Conservation (phyloP, 768 basidiomycete species). For the Boletus vinaceobasis region DNA sequence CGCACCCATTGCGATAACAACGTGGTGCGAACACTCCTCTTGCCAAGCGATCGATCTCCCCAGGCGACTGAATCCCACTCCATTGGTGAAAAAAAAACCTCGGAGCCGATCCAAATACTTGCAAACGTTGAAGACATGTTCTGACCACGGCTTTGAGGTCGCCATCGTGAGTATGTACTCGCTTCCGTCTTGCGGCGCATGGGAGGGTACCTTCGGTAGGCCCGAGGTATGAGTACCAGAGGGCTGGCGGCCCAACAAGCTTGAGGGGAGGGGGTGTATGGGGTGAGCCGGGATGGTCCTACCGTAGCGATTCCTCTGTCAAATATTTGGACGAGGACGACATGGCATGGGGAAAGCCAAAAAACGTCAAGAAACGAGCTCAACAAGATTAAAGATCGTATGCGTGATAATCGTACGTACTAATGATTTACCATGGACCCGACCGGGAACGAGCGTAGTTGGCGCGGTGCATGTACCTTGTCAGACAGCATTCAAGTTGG, state of each 20-base stretch:
- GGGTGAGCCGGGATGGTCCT: conserved; percentile 9
- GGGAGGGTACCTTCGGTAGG: conserved; percentile 1
- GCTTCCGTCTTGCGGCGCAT: not conserved
- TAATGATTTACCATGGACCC: not conserved
- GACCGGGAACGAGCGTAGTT: not conserved
- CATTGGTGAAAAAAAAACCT: conserved; percentile 8
- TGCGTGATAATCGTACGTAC: not conserved
- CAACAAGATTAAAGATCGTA: not conserved
- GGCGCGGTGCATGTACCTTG: not conserved
- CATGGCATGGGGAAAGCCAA: conserved; percentile 25
- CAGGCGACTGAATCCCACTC: conserved; percentile 5
- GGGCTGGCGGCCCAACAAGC: conserved; percentile 6
- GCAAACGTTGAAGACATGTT: conserved; percentile 21
- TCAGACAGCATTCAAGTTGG: not conserved
- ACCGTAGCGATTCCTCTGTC: conserved; percentile 1
- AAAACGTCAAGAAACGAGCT: conserved; percentile 8
- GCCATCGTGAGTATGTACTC: conserved; percentile 9
- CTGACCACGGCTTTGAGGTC: conserved; percentile 13
- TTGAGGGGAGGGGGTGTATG: conserved; percentile 19
- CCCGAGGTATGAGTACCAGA: conserved; percentile 17
- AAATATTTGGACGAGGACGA: conserved; percentile 27
- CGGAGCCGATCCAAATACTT: conserved; percentile 3
- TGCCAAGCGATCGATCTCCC: not conserved
- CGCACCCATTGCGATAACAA: not conserved
- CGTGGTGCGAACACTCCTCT: conserved; percentile 1